Evolutionary conservation across 192 early-diverging fungal species (phyloP).

Genomic region (Coemansia aciculifera): DNA sequence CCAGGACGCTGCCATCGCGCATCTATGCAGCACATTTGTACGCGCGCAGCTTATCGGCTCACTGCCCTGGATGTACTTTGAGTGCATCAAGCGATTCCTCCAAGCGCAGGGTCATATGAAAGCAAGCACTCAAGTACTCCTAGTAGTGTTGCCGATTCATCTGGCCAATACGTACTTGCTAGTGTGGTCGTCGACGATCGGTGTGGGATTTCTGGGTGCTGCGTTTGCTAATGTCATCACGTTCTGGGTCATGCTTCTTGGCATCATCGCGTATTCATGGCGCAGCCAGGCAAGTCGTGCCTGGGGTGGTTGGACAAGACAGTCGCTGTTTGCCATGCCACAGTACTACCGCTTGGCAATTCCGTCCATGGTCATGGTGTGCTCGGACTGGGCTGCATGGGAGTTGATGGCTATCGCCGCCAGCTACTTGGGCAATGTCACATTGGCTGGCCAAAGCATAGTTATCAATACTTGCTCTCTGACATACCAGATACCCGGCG

Average conservation of each 20-base stretch:
- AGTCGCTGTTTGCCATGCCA: slow-evolving; percentile 42
- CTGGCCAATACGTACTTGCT: slow-evolving; percentile 73
- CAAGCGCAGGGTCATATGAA: slow-evolving; percentile 93
- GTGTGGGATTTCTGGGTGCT: slow-evolving; percentile 81
- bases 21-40: slow-evolving; percentile 68
- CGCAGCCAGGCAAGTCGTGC: slow-evolving; percentile 58
- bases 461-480: slow-evolving; percentile 58
- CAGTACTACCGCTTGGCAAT: slow-evolving; percentile 67
- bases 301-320: slow-evolving; percentile 72
- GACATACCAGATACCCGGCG: slow-evolving; percentile 58
- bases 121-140: slow-evolving; percentile 73
- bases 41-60: slow-evolving; percentile 70
- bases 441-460: slow-evolving; percentile 61
- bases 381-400: slow-evolving; percentile 63
- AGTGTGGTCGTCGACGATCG: slow-evolving; percentile 69
- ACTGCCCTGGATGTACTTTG: slow-evolving; percentile 76
- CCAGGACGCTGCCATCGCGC: slow-evolving; percentile 76
- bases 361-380: slow-evolving; percentile 75
- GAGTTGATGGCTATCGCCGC: slow-evolving; percentile 53
- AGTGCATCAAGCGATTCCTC: slow-evolving; percentile 82
- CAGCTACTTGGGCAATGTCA: slow-evolving; percentile 59
- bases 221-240: slow-evolving; percentile 77
- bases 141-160: slow-evolving; percentile 74
- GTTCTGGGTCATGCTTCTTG: slow-evolving; percentile 70
- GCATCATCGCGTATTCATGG: slow-evolving; percentile 64